Conservation (phyloP, 345 rosid species). For the Chamaenerion angustifolium region DNA sequence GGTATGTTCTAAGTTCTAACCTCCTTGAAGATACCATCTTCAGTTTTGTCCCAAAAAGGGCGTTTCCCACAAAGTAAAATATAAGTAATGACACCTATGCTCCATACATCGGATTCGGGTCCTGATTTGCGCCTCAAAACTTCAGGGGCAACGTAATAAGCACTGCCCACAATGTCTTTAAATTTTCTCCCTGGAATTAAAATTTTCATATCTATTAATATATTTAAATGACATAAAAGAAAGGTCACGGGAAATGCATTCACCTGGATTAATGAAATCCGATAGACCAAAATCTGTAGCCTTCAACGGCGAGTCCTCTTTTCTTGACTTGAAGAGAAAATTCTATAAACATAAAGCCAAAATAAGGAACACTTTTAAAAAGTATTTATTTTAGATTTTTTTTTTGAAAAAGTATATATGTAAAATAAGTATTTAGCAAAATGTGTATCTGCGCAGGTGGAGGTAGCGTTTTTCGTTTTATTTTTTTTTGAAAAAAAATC, state of each 20-base stretch:
- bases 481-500: no score
- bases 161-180: conserved; percentile 57
- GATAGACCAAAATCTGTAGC: conserved; percentile 49
- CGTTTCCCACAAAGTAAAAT: conserved; percentile 43
- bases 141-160: conserved; percentile 48
- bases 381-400: no score
- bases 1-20: conserved; percentile 13
- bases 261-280: conserved; percentile 40
- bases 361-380: no score
- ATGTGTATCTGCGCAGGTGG: no score
- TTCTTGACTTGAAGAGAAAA: conserved; percentile 36
- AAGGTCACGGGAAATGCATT: neutral
- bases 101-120: conserved; percentile 51
- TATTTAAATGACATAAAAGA: neutral
- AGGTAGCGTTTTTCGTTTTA: no score
- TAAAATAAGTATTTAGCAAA: no score
- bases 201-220: no score
- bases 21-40: conserved; percentile 51
- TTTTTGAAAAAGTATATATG: no score
- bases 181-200: conserved; percentile 32
- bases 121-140: conserved; percentile 38
- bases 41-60: conserved; percentile 49
- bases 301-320: conserved; percentile 29
- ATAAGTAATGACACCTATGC: conserved; percentile 43
- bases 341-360: conserved; percentile 15